Evolutionary conservation across 208 protist genomes (phyloP).

Genomic region (Tritrichomonas musculus): DNA sequence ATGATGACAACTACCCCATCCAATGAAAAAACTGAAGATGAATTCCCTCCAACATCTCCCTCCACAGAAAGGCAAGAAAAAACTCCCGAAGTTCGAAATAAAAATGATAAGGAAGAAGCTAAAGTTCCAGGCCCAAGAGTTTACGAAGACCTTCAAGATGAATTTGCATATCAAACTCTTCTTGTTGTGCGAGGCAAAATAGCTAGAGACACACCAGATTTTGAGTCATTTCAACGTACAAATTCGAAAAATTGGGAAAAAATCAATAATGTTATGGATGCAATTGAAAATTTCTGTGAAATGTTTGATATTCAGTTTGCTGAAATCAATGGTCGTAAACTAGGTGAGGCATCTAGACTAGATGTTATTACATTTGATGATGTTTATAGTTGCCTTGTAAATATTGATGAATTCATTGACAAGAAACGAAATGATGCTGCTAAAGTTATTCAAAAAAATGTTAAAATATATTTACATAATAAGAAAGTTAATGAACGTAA

Average conservation of each 20-base stretch:
- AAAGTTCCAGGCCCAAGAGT: background rate
- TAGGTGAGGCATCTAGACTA: background rate
- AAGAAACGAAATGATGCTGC: background rate
- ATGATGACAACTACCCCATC: background rate
- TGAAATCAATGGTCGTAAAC: background rate
- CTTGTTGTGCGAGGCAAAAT: conserved; percentile 9
- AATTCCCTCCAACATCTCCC: no score
- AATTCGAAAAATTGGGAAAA: background rate
- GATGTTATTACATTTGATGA: background rate
- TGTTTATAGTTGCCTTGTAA: background rate
- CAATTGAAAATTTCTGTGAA: background rate
- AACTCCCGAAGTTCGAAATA: background rate
- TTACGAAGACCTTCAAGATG: conserved; percentile 21
- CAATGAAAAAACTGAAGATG: background rate
- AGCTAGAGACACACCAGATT: conserved; percentile 3
- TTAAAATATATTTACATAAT: background rate
- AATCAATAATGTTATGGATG: background rate
- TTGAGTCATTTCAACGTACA: conserved; percentile 12
- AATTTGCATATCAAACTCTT: conserved; percentile 21
- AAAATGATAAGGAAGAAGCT: background rate
- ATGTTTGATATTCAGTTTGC: background rate
- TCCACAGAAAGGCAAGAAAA: background rate
- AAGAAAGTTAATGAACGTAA: background rate
- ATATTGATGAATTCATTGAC: background rate
- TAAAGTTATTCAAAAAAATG: background rate